Evolutionary conservation across 2,329 filamentous ascomycete genomes (phyloP).

Genomic region (Claviceps paspali): DNA sequence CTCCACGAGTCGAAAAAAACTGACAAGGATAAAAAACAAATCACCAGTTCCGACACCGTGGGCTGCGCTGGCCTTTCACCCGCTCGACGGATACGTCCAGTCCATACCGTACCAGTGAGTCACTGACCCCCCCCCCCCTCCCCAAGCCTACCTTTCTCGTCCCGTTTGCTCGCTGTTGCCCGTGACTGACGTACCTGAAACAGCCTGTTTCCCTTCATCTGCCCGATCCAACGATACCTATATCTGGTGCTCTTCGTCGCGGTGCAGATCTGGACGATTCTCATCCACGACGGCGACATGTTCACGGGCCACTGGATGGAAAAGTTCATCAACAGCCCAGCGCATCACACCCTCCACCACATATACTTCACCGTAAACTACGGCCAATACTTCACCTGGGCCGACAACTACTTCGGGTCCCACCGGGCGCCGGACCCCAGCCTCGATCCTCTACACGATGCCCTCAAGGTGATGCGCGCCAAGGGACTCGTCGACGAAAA

Average conservation of each 20-base stretch:
- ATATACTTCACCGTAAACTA: slow-evolving; percentile 51
- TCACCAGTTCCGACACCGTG: slow-evolving; percentile 70
- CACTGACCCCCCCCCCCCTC: too few relatives aligned
- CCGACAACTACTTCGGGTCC: slow-evolving; percentile 11
- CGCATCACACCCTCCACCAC: slow-evolving; percentile 74
- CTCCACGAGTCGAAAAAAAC: too few relatives aligned
- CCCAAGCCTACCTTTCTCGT: too few relatives aligned
- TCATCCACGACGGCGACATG: slow-evolving; percentile 94
- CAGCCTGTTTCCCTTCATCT: slow-evolving; percentile 69
- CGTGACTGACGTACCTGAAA: too few relatives aligned
- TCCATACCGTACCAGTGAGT: slow-evolving; percentile 65
- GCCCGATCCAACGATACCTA: slow-evolving; percentile 81
- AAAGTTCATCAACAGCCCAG: slow-evolving; percentile 63
- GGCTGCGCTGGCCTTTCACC: slow-evolving; percentile 89
- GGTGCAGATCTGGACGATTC: slow-evolving; percentile 92
- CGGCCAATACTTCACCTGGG: slow-evolving; percentile 55
- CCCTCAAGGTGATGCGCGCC: slow-evolving; percentile 26
- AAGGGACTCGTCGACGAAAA: slow-evolving; percentile 29
- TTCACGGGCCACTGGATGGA: slow-evolving; percentile 68
- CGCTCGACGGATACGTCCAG: slow-evolving; percentile 79
- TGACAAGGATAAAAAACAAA: background rate
- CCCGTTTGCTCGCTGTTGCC: too few relatives aligned
- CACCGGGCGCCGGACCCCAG: slow-evolving; percentile 27
- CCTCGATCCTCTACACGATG: slow-evolving; percentile 28
- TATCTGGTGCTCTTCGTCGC: slow-evolving; percentile 79